Conservation (phyloP, 129 eudicot genomes). For the Flaveria brownii region DNA sequence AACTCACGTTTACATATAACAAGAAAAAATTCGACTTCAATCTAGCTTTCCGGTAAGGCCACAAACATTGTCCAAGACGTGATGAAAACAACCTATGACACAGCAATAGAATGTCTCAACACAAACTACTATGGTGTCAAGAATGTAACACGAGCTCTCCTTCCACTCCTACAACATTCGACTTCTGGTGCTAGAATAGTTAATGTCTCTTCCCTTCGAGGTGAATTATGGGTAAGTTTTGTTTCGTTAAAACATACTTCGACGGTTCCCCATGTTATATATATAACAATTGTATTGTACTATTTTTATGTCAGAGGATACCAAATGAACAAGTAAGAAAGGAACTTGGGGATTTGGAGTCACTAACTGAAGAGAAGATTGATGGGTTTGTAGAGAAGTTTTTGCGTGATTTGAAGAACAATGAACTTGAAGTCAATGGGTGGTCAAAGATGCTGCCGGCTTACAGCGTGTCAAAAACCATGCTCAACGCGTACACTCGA, state of each 20-base stretch:
- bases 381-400: slow-evolving; percentile 62
- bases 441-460: slow-evolving; percentile 91
- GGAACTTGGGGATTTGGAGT: slow-evolving; percentile 62
- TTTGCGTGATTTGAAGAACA: slow-evolving; percentile 52
- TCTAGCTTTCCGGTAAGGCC: slow-evolving; percentile 73
- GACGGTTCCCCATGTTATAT: neutral
- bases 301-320: slow-evolving; percentile 50
- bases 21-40: neutral
- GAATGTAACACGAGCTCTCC: slow-evolving; percentile 72
- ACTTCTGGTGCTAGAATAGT: slow-evolving; percentile 69
- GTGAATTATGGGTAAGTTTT: slow-evolving; percentile 59
- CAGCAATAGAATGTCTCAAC: slow-evolving; percentile 63
- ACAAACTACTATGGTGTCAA: slow-evolving; percentile 82
- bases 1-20: neutral
- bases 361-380: slow-evolving; percentile 63
- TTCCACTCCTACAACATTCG: slow-evolving; percentile 69
- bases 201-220: slow-evolving; percentile 67
- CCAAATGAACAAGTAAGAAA: slow-evolving; percentile 64
- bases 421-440: slow-evolving; percentile 62
- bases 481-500: slow-evolving; percentile 78
- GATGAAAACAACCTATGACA: slow-evolving; percentile 56
- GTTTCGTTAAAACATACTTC: neutral
- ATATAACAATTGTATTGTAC: neutral
- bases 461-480: slow-evolving; percentile 73
- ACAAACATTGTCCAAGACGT: slow-evolving; percentile 54